Conservation (phyloP, 768 basidiomycete species). For the Xerocomus potaroensis region DNA sequence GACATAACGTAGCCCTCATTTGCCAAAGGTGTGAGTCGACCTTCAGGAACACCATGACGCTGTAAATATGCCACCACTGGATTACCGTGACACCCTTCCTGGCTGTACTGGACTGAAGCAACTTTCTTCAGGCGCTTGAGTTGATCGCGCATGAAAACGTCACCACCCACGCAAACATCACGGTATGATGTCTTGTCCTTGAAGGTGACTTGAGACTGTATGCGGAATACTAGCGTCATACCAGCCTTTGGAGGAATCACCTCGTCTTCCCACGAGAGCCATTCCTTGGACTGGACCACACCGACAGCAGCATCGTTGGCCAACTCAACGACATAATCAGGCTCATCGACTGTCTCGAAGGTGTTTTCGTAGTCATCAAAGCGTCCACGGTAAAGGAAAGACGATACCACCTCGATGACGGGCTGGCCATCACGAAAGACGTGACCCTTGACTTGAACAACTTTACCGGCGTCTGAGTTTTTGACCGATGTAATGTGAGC, state of each 20-base stretch:
- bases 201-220: slow-evolving; percentile 83
- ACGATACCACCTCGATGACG: slow-evolving; percentile 89
- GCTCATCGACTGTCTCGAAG: slow-evolving; percentile 88
- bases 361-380: slow-evolving; percentile 95
- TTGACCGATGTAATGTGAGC: slow-evolving; percentile 85
- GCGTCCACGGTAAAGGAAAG: slow-evolving; percentile 95
- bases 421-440: slow-evolving; percentile 73
- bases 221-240: slow-evolving; percentile 83
- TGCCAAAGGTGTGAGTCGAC: slow-evolving; percentile 69
- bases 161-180: slow-evolving; percentile 76
- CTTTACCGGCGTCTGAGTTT: slow-evolving; percentile 90
- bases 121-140: slow-evolving; percentile 87
- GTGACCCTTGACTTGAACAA: slow-evolving; percentile 83
- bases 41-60: slow-evolving; percentile 81
- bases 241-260: slow-evolving; percentile 73
- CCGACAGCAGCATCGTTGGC: slow-evolving; percentile 77
- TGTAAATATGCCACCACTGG: slow-evolving; percentile 91
- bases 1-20: slow-evolving; percentile 86
- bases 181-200: slow-evolving; percentile 86
- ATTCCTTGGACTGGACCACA: slow-evolving; percentile 92
- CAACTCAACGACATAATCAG: slow-evolving; percentile 79
- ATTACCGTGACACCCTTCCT: slow-evolving; percentile 88
- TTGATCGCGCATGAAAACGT: slow-evolving; percentile 83
- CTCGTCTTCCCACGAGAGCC: slow-evolving; percentile 95
- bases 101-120: slow-evolving; percentile 79